These are phyloP conservation scores for Sporothrix globosa DNA, from an alignment of 2,329 filamentous ascomycete species.

Conservation along the genomic window DNA sequence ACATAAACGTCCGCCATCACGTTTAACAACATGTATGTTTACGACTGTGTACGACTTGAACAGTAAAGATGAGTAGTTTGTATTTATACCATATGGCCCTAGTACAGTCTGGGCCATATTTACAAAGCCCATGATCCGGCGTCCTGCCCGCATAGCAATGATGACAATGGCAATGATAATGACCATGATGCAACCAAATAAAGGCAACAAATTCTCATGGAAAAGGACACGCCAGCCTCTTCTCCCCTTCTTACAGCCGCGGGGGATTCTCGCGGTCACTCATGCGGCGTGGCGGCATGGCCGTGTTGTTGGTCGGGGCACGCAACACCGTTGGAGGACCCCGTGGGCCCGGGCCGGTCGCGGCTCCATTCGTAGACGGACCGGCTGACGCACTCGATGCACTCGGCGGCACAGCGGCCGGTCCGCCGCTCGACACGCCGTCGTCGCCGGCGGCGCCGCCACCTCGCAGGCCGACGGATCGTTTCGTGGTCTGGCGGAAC, in stretches of 20 bases:
- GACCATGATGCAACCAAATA: background rate
- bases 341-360: background rate
- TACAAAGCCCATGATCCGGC: background rate
- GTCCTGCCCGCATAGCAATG: background rate
- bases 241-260: slow-evolving; percentile 27
- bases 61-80: background rate
- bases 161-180: background rate
- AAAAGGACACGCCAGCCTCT: background rate
- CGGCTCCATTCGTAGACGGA: background rate
- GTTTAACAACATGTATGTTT: too few species aligned
- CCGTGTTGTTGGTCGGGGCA: background rate
- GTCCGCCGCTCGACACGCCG: slow-evolving; percentile 14
- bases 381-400: background rate
- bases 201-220: too few species aligned
- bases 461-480: slow-evolving; percentile 28
- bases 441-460: slow-evolving; percentile 1
- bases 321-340: background rate
- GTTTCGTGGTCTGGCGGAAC: slow-evolving; percentile 35
- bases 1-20: background rate
- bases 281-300: slow-evolving; percentile 30
- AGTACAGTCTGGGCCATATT: background rate
- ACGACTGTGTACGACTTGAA: background rate
- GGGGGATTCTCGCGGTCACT: slow-evolving; percentile 37
- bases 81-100: background rate
- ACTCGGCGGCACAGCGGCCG: background rate